A percentile compares a stretch with the other conserved stretches of the same genome.
Evolutionary conservation across 73 alveolate genomes (phyloP).

Genomic region (Tetrahymena borealis): DNA sequence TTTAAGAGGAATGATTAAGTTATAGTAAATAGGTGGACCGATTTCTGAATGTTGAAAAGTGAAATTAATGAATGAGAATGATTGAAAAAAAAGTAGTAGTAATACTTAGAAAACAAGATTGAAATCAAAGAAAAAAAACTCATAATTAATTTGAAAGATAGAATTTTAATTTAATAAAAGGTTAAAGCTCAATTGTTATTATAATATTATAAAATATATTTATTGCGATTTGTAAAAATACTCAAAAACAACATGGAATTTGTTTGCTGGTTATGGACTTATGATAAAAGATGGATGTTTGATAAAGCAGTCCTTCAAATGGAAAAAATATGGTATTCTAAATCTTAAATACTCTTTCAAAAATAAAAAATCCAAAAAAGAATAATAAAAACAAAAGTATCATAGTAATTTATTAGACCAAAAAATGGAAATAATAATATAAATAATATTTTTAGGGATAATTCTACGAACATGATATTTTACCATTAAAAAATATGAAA

Average conservation of each 20-base stretch:
- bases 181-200: not conserved
- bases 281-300: conserved; percentile 1
- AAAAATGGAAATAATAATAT: not conserved
- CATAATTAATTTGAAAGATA: not conserved
- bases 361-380: not conserved
- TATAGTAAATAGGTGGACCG: no score
- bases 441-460: no score
- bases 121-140: no score
- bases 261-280: not conserved
- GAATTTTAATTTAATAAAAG: not conserved
- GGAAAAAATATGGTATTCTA: not conserved
- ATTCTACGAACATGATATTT: no score
- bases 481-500: no score
- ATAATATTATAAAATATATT: no score
- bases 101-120: no score
- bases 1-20: no score
- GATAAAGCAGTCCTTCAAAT: not conserved
- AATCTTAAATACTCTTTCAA: not conserved
- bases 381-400: not conserved
- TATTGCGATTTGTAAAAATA: no score
- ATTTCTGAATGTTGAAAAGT: no score
- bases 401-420: not conserved
- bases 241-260: not conserved
- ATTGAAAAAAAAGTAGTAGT: no score
- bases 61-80: no score